Conservation (phyloP, 2,329 filamentous ascomycete species). For the Alternaria sp. region DNA sequence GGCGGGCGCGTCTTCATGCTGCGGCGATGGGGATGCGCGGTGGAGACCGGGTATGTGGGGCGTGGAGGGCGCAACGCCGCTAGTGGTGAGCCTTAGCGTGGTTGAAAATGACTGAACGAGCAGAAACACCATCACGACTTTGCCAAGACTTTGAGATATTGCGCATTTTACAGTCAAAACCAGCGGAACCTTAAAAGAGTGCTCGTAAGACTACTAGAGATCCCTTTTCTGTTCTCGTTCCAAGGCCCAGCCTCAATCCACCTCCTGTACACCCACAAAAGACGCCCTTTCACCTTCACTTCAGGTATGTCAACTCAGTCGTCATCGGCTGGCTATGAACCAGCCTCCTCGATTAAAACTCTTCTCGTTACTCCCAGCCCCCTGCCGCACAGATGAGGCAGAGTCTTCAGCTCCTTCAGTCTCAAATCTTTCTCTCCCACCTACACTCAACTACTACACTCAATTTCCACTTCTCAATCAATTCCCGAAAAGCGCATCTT, state of each 20-base stretch:
- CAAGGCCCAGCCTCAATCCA: not conserved
- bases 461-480: not conserved
- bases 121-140: conserved; percentile 7
- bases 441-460: not conserved
- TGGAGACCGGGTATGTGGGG: conserved; percentile 13
- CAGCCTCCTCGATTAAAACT: conserved; percentile 1
- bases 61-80: conserved; percentile 8
- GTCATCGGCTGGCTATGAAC: not conserved
- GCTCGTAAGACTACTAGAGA: too few relatives aligned
- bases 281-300: conserved; percentile 15
- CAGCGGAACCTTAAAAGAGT: too few relatives aligned
- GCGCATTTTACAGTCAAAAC: not conserved
- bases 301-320: conserved; percentile 19
- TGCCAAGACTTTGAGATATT: conserved; percentile 9
- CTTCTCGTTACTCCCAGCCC: not conserved
- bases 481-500: not conserved
- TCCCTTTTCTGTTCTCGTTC: not conserved
- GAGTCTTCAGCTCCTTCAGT: not conserved
- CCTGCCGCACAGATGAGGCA: not conserved
- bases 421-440: not conserved
- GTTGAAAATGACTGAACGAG: conserved; percentile 18
- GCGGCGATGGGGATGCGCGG: not conserved
- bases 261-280: not conserved
- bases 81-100: conserved; percentile 22
- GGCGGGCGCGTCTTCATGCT: not conserved